Evolutionary conservation across 2,329 filamentous ascomycete species (phyloP), one percentile per base, ranked within the genome.

Genomic region (Cadophora sp.): DNA sequence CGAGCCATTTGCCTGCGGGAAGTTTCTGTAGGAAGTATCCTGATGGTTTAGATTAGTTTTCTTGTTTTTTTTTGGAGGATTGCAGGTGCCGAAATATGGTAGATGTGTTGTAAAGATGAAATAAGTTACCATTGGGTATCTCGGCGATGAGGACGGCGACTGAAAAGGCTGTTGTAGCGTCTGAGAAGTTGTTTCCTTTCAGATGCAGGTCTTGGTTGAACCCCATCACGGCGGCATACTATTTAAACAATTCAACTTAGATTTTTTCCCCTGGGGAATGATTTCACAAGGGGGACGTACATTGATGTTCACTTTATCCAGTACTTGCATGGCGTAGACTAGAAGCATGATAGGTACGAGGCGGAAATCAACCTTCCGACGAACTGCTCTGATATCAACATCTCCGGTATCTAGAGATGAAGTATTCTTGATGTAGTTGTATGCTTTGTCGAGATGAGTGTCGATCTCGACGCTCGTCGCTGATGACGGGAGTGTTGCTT

Each of bases 271-370:
- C 8, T 39, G 36, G 11, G 8, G 8, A 6, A 39, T 39, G 36
- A 30, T 30, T 6, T 30, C 27, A 30, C 8, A 39, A 50, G 22
- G 22, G 47, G 11, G 45, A 11, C 22, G 9, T 50, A 51, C 48
- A 72, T 89, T 89, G 53, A 89, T 81, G 33, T 87, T 82, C 67
- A 89, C 84, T 77, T 90, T 90, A 79, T 89, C 87, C 53, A 89
- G 79, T 71, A 88, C 88, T 72, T 89, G 86, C 78, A 89, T 81
- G n/a, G 83, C 84, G 73, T 89, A 89, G 73, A 83, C 85, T 53
- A 81, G 77, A 68, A 89, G 88, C 84, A 89, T 87, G 62, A 89
- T 79, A 0, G 87, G 87, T 41, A 89, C 80, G 62, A 89, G 86
- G 59, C 80, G 83, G 78, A 80, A 84, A 72, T 89, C 87, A 59